These are phyloP conservation scores for Kodamaea jinghongensis DNA, from an alignment of 805 yeast species.

Conservation along the genomic window DNA sequence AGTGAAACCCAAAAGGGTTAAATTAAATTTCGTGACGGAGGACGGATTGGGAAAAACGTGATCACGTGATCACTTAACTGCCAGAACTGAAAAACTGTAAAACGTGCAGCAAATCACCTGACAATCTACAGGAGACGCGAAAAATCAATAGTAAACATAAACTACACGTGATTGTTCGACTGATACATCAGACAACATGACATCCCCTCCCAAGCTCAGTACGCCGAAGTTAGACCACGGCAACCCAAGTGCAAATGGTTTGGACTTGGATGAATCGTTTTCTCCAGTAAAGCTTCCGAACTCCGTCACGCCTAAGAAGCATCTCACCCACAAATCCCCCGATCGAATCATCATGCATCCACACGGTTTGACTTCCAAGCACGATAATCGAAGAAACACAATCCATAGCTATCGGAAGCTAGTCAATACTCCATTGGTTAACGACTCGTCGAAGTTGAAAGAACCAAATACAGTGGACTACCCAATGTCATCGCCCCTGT, in stretches of 20 bases:
- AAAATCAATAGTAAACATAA: too few relatives aligned
- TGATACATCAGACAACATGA: too few relatives aligned
- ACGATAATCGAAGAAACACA: slow-evolving; percentile 25
- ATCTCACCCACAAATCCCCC: slow-evolving; percentile 8
- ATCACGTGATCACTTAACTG: too few relatives aligned
- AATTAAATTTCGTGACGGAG: too few relatives aligned
- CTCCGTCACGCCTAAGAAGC: slow-evolving; percentile 8
- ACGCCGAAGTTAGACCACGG: too few relatives aligned
- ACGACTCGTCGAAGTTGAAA: neutral
- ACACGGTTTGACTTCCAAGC: slow-evolving; percentile 46
- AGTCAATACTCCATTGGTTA: slow-evolving; percentile 12
- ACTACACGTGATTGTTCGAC: too few relatives aligned
- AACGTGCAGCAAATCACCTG: too few relatives aligned
- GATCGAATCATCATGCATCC: slow-evolving; percentile 22
- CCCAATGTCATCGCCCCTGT: slow-evolving; percentile 14
- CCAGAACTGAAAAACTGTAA: too few relatives aligned
- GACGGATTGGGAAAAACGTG: too few relatives aligned
- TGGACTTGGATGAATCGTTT: slow-evolving; percentile 13
- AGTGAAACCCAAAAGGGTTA: too few relatives aligned
- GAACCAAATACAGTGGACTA: slow-evolving; percentile 2
- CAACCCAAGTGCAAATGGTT: neutral
- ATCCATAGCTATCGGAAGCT: slow-evolving; percentile 12
- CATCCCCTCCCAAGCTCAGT: too few relatives aligned
- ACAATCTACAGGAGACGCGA: too few relatives aligned
- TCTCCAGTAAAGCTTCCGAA: slow-evolving; percentile 16